Evolutionary conservation across 768 basidiomycete species (phyloP).

Genomic region (Leucogyrophana mollusca): DNA sequence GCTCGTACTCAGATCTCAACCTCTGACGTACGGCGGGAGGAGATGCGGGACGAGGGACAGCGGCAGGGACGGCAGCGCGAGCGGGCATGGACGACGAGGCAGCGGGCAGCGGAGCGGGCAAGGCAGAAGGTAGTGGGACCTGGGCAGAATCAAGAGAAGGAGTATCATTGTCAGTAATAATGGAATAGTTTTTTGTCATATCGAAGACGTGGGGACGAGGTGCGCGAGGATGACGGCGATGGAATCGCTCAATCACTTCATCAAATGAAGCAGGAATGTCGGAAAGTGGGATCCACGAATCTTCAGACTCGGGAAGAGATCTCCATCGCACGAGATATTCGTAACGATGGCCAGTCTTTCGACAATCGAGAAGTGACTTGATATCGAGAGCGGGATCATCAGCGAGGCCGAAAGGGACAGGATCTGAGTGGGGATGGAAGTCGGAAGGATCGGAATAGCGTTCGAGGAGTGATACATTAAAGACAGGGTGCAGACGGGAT

Average conservation of each 20-base stretch:
- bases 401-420: not conserved
- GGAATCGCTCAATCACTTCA: slow-evolving; percentile 5
- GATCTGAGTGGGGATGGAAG: slow-evolving; percentile 26
- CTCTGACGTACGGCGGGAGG: slow-evolving; percentile 8
- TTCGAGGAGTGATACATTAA: slow-evolving; percentile 37
- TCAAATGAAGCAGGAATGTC: slow-evolving; percentile 3
- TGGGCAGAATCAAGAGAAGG: no score
- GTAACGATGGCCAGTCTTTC: slow-evolving; percentile 2
- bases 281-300: slow-evolving; percentile 6
- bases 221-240: not conserved
- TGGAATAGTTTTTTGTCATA: no score
- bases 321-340: slow-evolving; percentile 5
- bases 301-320: not conserved
- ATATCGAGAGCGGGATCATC: slow-evolving; percentile 2
- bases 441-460: slow-evolving; percentile 31
- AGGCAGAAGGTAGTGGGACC: no score
- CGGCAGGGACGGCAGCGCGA: not conserved
- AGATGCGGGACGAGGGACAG: slow-evolving; percentile 4
- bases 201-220: not conserved
- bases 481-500: slow-evolving; percentile 36
- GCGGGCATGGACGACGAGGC: not conserved
- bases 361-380: slow-evolving; percentile 4
- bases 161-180: no score
- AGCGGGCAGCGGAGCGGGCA: no score
- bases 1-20: slow-evolving; percentile 14